phyloP scores from a whole-genome alignment of 2,329 filamentous ascomycete species.

The Alternaria dauci region DNA sequence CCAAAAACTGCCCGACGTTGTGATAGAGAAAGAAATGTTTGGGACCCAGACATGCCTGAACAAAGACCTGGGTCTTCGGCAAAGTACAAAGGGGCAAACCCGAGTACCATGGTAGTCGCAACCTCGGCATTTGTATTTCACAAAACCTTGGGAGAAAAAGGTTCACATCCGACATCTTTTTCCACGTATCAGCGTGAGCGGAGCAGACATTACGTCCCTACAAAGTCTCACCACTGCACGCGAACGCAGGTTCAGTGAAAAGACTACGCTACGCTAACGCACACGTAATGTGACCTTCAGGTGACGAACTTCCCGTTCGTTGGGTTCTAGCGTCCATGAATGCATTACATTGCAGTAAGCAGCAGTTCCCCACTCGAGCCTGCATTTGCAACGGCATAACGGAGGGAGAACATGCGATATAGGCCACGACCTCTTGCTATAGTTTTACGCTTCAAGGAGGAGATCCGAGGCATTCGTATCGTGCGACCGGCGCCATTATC shows the following conservation, averaged over 20 bases:
- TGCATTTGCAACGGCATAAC: neutral
- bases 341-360: neutral
- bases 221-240: neutral
- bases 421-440: neutral
- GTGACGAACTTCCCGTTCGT: neutral
- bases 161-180: neutral
- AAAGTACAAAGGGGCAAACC: neutral
- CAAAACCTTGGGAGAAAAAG: neutral
- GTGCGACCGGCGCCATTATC: neutral
- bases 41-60: conserved; percentile 1
- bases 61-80: neutral
- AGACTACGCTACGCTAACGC: conserved; percentile 9
- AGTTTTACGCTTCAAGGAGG: neutral
- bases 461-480: conserved; percentile 3
- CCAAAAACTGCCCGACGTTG: neutral
- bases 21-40: neutral
- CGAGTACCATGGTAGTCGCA: conserved; percentile 4
- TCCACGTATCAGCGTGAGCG: neutral
- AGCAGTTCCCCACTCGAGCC: neutral
- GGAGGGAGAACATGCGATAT: neutral
- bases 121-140: neutral
- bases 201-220: neutral
- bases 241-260: conserved; percentile 1
- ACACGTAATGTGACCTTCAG: neutral
- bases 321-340: neutral